phyloP scores from a whole-genome alignment of 441 rosid species.

The Populus hybrid region DNA sequence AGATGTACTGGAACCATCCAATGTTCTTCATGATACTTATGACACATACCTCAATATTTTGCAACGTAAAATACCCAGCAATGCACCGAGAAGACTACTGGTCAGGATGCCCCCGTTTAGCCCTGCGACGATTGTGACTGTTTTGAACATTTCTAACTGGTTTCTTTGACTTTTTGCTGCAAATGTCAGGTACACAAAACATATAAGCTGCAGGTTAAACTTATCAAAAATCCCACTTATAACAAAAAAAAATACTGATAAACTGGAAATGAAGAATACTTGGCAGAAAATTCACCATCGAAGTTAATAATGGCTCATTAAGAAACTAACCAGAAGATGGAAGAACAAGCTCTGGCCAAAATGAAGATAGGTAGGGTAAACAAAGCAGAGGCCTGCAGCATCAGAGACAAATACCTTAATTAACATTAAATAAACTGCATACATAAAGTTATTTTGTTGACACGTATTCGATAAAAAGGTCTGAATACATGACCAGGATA shows the following conservation, averaged over 20 bases:
- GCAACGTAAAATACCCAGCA: neutral
- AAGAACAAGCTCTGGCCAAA: conserved; percentile 44
- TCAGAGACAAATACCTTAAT: conserved; percentile 8
- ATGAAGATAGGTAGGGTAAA: conserved; percentile 66
- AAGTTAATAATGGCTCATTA: neutral
- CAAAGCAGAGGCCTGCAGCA: conserved; percentile 79
- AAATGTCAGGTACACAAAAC: conserved; percentile 8
- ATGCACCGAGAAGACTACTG: conserved; percentile 33
- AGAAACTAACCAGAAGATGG: conserved; percentile 55
- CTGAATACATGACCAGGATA: conserved; percentile 14
- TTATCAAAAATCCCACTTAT: neutral
- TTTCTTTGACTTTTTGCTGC: conserved; percentile 63
- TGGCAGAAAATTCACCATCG: neutral
- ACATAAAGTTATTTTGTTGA: neutral
- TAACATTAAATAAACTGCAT: neutral
- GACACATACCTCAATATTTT: conserved; percentile 21
- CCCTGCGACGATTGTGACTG: conserved; percentile 50
- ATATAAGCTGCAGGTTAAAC: neutral
- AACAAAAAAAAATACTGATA: neutral
- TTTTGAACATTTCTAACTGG: conserved; percentile 33
- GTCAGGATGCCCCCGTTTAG: conserved; percentile 62
- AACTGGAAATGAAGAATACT: neutral
- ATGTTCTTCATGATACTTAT: neutral
- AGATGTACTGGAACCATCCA: neutral
- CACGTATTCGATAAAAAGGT: neutral